These are phyloP conservation scores for Mucor racemosus DNA, from an alignment of 371 early-diverging fungal genomes.

Conservation along the genomic window DNA sequence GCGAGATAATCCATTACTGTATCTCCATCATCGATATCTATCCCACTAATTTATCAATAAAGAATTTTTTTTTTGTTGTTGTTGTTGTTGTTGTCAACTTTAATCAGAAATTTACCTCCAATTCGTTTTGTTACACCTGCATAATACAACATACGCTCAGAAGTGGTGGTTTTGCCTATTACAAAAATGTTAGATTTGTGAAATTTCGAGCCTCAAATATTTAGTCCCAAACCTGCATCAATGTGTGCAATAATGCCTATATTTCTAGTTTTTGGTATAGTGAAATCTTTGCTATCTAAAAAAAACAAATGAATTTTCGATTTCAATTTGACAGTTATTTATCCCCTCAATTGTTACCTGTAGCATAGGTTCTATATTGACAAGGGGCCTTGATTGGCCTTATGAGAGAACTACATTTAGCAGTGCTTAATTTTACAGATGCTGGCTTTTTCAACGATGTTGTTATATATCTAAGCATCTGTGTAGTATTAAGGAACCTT, in stretches of 20 bases:
- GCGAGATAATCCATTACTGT: conserved; percentile 95
- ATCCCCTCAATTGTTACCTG: conserved; percentile 13
- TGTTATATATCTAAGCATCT: conserved; percentile 15
- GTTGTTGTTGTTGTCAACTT: too few species aligned
- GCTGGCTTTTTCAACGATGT: conserved; percentile 2
- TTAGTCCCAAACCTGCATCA: conserved; percentile 74
- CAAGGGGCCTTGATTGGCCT: not conserved
- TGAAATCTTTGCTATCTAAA: conserved; percentile 50
- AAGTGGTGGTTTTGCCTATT: conserved; percentile 92
- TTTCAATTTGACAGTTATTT: not conserved
- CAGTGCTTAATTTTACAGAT: not conserved
- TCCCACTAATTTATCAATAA: not conserved
- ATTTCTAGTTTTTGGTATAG: conserved; percentile 79
- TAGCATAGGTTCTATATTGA: conserved; percentile 21
- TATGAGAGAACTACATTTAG: not conserved
- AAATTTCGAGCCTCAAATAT: too few species aligned
- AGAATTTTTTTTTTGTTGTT: too few species aligned
- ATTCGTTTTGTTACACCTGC: conserved; percentile 88
- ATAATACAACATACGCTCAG: conserved; percentile 96
- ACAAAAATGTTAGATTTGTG: not conserved
- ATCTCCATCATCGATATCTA: conserved; percentile 88
- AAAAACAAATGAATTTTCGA: not conserved
- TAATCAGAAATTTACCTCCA: conserved; percentile 61
- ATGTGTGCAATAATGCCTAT: conserved; percentile 98
- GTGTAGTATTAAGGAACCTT: not conserved